Base-by-base conservation (phyloP, 1,139 yeast species). In the Candida sanyaensis region DNA sequence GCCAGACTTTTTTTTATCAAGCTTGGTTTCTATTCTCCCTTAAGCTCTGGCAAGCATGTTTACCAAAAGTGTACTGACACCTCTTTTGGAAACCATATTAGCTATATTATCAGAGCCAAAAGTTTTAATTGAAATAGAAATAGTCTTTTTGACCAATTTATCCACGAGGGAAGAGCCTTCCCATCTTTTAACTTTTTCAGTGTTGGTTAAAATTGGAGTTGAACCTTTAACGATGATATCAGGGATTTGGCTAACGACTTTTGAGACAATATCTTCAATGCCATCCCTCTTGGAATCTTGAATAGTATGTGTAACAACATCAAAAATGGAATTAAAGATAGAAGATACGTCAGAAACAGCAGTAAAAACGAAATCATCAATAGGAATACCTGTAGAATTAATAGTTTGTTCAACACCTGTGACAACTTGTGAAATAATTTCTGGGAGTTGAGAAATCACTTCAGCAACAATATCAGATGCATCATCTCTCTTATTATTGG, bases 21-120 rank as follows among this genome's bases (percentile, higher is more conserved):
- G 36, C 42, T 39, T 30, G 42, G 10, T 31, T 11, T n/a, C n/a
- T 2, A 26, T 11, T 2, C 21, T 17, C 34, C 10, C n/a, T 31
- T 41, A 41, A 17, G 43, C 43, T 41, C 26, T 31, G 29, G 31
- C 12, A 8, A 41, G 24, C 17, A 31, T 12, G 21, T 41, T 26
- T 5, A 30, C 23, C n/a, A 41, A 29, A 5, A 31, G 23, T 12
- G 43, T 32, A 31, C 37, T 8, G 37, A 41, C 33, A 23, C 23
- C 31, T 41, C 43, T 41, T 32, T 41, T 31, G 27, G 43, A 41
- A 32, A 41, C 31, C 5, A 41, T 30, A 10, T 12, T 31, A 41
- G 43, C 43, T 8, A 41, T 30, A 24, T 31, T 31, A 32, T 37
- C 43, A 31, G 33, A 30, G 37, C 43, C 43, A 32, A 41, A 9